These are phyloP conservation scores for Furcasterigmium sp. DNA, from an alignment of 2,329 filamentous ascomycete species.

Conservation along the genomic window DNA sequence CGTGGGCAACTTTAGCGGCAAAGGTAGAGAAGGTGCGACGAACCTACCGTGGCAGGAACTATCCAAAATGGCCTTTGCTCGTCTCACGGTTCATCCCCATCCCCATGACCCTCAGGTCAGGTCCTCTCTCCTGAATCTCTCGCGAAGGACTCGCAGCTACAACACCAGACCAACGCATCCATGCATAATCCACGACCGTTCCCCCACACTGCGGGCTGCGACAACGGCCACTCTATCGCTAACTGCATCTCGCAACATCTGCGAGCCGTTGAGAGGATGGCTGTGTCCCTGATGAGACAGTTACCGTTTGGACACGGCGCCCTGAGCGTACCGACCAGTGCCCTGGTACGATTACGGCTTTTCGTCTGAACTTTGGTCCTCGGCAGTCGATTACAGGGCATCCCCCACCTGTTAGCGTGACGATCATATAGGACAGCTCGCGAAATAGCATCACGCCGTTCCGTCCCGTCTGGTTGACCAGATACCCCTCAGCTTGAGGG, in stretches of 20 bases:
- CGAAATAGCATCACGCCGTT: background rate
- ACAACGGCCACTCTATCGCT: no score
- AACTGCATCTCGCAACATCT: no score
- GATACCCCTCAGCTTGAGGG: background rate
- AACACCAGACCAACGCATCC: no score
- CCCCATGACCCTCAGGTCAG: no score
- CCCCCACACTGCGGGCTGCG: no score
- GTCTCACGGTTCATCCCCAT: no score
- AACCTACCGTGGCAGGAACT: background rate
- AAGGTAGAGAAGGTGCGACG: background rate
- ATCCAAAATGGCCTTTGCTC: background rate
- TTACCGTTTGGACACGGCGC: background rate
- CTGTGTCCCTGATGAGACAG: slow-evolving; percentile 1
- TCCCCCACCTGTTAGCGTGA: background rate
- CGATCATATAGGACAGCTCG: background rate
- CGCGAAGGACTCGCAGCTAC: no score
- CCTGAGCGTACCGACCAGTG: background rate
- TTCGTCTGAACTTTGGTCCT: background rate
- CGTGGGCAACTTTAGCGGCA: background rate
- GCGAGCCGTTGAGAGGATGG: no score
- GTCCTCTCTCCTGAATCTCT: no score
- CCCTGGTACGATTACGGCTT: background rate
- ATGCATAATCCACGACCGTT: no score
- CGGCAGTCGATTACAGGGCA: background rate
- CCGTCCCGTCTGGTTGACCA: background rate